Base-by-base conservation (phyloP, 768 basidiomycete species). In the Clitopilus passeckerianus region DNA sequence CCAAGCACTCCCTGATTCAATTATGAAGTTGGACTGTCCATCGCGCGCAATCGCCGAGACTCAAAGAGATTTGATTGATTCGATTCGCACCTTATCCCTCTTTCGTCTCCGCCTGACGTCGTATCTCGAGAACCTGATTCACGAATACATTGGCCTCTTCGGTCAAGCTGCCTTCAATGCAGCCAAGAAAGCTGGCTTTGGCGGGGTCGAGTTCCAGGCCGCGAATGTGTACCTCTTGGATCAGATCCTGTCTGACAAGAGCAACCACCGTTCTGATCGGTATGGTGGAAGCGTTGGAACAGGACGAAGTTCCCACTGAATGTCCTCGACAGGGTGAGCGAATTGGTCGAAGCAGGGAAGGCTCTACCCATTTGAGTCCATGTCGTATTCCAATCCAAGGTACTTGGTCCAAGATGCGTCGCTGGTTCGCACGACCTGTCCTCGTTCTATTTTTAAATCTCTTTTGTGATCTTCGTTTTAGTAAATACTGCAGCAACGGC, bases 221-320 rank as follows among this genome's bases (percentile, higher is more conserved):
- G 77, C 75, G 56, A 79, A 81, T 58, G 77, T 78, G 0, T 82
- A 81, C 59, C 67, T 86, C 12, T 57, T 79, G 16, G 84, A 89
- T 64, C 85, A 89, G 67, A 88, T 90, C 74, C 60, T 85, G 12
- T 83, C 86, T 63, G 74, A 80, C 24, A 65, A 74, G 18, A 74
- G 74, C 35, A 89, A 89, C 68, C 65, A 76, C 4, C 77, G 87
- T 12, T 82, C 78, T 6, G 88, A 90, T 66, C 71, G 77, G 50
- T 92, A 87, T 68, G 90, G 90, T 0, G 90, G 90, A 1, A 80
- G 78, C 52, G 71, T 89, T 24, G 82, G 67, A 82, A 81, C 59
- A 75, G 90, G 6, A 72, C 77, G 0, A 75, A 82, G 27, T 90
- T 91, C 66, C 65, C 70, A 0, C 71, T 86, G 8, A 84, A 86